Evolutionary conservation across 371 early-diverging fungal species (phyloP).

Genomic region (Coemansia sp.): DNA sequence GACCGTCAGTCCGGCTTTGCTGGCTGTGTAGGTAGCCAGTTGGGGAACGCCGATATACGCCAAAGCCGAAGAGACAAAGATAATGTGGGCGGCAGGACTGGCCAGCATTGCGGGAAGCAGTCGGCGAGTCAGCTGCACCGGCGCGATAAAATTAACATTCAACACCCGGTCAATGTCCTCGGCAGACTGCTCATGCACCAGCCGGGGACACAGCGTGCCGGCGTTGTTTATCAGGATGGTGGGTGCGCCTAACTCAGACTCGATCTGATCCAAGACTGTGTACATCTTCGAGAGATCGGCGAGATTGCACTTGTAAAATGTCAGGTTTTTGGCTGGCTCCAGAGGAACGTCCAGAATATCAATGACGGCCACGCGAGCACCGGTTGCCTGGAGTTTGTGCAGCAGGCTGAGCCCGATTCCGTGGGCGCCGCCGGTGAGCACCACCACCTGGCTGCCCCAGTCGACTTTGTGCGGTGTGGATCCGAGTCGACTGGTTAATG

Average conservation of each 20-base stretch:
- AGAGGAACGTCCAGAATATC: constrained; percentile 28
- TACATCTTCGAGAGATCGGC: constrained; percentile 16
- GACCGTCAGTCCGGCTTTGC: constrained; percentile 38
- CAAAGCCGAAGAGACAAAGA: constrained; percentile 34
- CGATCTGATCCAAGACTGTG: constrained; percentile 8
- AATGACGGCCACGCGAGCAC: constrained; percentile 30
- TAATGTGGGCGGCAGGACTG: constrained; percentile 26
- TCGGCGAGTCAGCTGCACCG: constrained; percentile 33
- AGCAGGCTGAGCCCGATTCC: constrained; percentile 42
- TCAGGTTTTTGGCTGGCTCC: neutral
- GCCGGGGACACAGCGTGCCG: constrained; percentile 38
- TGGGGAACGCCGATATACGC: constrained; percentile 36
- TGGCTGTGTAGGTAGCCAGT: constrained; percentile 40
- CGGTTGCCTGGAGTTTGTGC: constrained; percentile 7
- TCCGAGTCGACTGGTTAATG: neutral
- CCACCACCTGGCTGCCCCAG: constrained; percentile 32
- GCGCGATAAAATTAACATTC: constrained; percentile 38
- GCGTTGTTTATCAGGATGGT: constrained; percentile 51
- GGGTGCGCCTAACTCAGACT: constrained; percentile 27
- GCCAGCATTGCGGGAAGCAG: constrained; percentile 41
- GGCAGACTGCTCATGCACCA: constrained; percentile 23
- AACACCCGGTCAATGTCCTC: constrained; percentile 37
- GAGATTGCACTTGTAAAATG: constrained; percentile 33
- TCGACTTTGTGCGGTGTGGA: constrained; percentile 8
- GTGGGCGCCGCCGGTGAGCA: constrained; percentile 47